These are phyloP conservation scores for Pelargonium nanum DNA, from an alignment of 345 rosid genomes.

Conservation along the genomic window DNA sequence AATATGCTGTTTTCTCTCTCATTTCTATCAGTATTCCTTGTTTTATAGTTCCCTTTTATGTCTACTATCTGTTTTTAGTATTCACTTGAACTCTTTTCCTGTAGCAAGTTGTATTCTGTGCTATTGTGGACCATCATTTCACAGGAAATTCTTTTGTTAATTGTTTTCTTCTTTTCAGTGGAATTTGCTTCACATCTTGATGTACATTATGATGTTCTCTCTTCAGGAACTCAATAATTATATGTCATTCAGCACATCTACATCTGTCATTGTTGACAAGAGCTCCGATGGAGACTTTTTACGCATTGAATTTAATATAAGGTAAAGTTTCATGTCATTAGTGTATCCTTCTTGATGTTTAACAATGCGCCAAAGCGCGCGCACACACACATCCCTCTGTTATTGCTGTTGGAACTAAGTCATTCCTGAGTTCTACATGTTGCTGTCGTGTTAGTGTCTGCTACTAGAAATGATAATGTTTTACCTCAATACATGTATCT, in stretches of 20 bases:
- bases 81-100: not conserved
- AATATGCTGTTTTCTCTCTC: not conserved
- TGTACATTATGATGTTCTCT: slow-evolving; percentile 7
- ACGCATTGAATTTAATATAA: slow-evolving; percentile 82
- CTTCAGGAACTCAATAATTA: slow-evolving; percentile 78
- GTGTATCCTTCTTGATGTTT: not conserved
- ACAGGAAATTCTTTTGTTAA: not conserved
- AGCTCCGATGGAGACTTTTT: slow-evolving; percentile 89
- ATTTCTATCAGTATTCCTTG: not conserved
- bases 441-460: not conserved
- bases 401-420: not conserved
- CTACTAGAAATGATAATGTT: not conserved
- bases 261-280: slow-evolving; percentile 78
- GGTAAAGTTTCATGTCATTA: slow-evolving; percentile 29
- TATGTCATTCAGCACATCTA: slow-evolving; percentile 66
- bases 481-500: not conserved
- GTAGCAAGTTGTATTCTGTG: not conserved
- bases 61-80: not conserved
- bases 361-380: not conserved
- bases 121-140: not conserved
- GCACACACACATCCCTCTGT: not conserved
- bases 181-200: not conserved
- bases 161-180: not conserved
- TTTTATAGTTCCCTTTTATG: not conserved
- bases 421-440: not conserved